These are phyloP conservation scores for Russula griseocarnosa DNA, from an alignment of 768 basidiomycete species.

Conservation along the genomic window DNA sequence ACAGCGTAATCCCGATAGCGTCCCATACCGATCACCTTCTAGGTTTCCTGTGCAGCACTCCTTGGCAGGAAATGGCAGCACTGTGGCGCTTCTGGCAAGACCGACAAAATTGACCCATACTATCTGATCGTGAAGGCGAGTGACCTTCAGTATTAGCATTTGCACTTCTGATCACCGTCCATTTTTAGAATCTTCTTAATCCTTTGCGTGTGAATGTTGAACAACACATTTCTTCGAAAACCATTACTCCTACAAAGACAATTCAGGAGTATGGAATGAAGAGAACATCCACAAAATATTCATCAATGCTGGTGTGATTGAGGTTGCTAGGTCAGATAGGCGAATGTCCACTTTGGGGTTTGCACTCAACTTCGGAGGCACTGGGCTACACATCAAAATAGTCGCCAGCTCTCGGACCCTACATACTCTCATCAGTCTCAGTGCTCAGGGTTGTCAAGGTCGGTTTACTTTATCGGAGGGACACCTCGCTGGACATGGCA, in stretches of 20 bases:
- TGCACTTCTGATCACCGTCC: slow-evolving; percentile 11
- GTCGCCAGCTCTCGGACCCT: slow-evolving; percentile 33
- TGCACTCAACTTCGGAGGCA: slow-evolving; percentile 39
- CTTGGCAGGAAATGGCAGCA: slow-evolving; percentile 32
- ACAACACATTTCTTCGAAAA: slow-evolving; percentile 52
- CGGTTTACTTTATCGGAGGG: slow-evolving; percentile 77
- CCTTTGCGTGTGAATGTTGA: slow-evolving; percentile 68
- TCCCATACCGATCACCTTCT: slow-evolving; percentile 38
- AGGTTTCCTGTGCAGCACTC: slow-evolving; percentile 34
- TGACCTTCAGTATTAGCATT: slow-evolving; percentile 7
- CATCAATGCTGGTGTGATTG: slow-evolving; percentile 53
- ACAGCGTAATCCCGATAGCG: slow-evolving; percentile 47
- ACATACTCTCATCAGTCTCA: slow-evolving; percentile 36
- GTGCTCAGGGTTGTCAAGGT: slow-evolving; percentile 73
- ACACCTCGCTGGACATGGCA: slow-evolving; percentile 75
- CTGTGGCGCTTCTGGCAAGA: slow-evolving; percentile 49
- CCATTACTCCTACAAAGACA: slow-evolving; percentile 67
- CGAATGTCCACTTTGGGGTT: slow-evolving; percentile 44
- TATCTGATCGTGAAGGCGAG: slow-evolving; percentile 79
- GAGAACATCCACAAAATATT: slow-evolving; percentile 63
- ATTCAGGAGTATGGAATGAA: slow-evolving; percentile 61
- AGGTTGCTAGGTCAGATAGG: slow-evolving; percentile 43
- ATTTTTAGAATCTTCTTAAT: slow-evolving; percentile 56
- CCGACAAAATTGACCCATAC: slow-evolving; percentile 83
- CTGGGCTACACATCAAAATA: slow-evolving; percentile 28